Conservation (phyloP, 225 moss, liverwort and hornwort species). For the Ulota crispa region DNA sequence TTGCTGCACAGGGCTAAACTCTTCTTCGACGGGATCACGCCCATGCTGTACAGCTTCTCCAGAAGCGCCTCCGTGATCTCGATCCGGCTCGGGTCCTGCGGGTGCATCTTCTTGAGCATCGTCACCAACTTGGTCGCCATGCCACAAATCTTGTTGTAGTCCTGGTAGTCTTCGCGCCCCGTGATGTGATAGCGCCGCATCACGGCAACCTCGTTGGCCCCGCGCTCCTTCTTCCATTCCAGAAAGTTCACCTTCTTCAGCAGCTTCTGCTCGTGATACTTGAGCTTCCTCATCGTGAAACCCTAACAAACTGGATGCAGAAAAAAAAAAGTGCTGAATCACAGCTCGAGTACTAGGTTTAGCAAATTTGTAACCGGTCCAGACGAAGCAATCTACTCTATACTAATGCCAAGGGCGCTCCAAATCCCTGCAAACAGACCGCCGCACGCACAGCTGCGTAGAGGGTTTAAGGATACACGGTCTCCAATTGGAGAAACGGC, state of each 20-base stretch:
- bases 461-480: not conserved
- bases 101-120: constrained; percentile 81
- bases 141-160: constrained; percentile 84
- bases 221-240: constrained; percentile 97
- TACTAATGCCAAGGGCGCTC: not conserved
- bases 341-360: not conserved
- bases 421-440: not conserved
- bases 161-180: constrained; percentile 91
- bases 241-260: constrained; percentile 96
- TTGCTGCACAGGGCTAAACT: constrained; percentile 73
- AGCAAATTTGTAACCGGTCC: not conserved
- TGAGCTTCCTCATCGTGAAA: constrained; percentile 87
- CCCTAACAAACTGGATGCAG: not conserved
- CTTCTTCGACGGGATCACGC: constrained; percentile 79
- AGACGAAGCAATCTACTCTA: not conserved
- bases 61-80: constrained; percentile 90
- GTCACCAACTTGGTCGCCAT: constrained; percentile 86
- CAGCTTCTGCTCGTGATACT: constrained; percentile 92
- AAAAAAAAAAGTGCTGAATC: no score
- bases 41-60: constrained; percentile 91
- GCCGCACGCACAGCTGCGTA: not conserved
- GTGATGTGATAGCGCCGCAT: constrained; percentile 94
- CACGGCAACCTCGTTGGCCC: constrained; percentile 72
- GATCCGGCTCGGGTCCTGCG: constrained; percentile 70
- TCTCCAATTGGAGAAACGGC: no score